These are phyloP conservation scores for Eutrema japonicum DNA, from an alignment of 345 rosid genomes.

Conservation along the genomic window DNA sequence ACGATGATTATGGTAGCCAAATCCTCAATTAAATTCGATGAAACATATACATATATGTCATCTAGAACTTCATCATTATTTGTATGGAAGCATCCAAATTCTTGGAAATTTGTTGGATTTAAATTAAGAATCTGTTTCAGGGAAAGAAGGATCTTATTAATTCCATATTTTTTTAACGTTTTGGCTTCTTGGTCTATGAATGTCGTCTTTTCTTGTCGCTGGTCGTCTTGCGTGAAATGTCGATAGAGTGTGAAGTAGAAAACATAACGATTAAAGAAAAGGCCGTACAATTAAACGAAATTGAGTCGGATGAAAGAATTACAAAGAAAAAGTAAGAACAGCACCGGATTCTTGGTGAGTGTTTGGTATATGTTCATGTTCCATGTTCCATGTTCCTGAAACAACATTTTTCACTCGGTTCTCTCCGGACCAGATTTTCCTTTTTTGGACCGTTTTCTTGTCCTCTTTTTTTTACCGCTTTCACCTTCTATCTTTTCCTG, in stretches of 20 bases:
- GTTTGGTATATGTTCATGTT: background rate
- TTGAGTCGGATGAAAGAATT: background rate
- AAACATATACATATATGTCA: slow-evolving; percentile 1
- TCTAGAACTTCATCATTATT: slow-evolving; percentile 21
- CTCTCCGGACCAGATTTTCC: slow-evolving; percentile 31
- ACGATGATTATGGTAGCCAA: slow-evolving; percentile 90
- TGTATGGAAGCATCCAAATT: slow-evolving; percentile 1
- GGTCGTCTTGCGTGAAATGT: slow-evolving; percentile 3
- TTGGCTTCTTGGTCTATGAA: background rate
- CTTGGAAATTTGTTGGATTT: background rate
- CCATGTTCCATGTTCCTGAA: background rate
- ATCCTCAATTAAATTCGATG: slow-evolving; percentile 54
- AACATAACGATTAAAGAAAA: background rate
- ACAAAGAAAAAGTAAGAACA: background rate
- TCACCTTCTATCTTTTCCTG: slow-evolving; percentile 32
- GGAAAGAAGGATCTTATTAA: background rate
- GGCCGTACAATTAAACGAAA: background rate
- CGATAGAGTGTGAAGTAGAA: background rate
- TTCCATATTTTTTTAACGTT: background rate
- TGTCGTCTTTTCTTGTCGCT: background rate
- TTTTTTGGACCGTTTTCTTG: slow-evolving; percentile 31
- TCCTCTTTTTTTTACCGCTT: slow-evolving; percentile 19
- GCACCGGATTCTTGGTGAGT: slow-evolving; percentile 2
- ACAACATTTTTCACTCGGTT: slow-evolving; percentile 22
- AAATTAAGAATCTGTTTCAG: background rate